Percentiles rank a stretch among this genome's conserved stretches.
Evolutionary conservation across 352 stramenopile genomes (phyloP).

Genomic region (Pythium rishiriense): DNA sequence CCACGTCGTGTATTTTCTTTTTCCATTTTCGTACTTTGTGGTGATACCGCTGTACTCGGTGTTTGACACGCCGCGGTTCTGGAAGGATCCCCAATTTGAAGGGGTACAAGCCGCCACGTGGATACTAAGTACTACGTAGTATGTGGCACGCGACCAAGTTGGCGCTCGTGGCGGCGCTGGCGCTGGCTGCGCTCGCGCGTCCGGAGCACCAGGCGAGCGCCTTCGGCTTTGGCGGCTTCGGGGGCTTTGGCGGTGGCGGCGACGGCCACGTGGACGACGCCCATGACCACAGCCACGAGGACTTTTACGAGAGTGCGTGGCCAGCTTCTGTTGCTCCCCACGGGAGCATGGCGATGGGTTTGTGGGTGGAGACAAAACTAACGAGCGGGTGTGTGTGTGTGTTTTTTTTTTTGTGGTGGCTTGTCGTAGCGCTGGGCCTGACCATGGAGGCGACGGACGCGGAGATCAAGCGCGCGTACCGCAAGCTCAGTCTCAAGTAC

Average conservation of each 20-base stretch:
- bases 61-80: constrained; percentile 6
- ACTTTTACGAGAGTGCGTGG: constrained; percentile 63
- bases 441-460: constrained; percentile 82
- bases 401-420: neutral
- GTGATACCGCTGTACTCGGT: neutral
- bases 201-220: constrained; percentile 25
- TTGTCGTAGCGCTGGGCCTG: constrained; percentile 55
- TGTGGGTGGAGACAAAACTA: neutral
- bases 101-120: constrained; percentile 6
- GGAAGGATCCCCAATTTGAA: constrained; percentile 10
- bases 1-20: neutral
- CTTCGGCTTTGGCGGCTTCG: constrained; percentile 54
- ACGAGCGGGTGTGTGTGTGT: neutral
- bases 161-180: constrained; percentile 31
- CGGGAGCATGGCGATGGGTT: no score
- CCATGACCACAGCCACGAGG: constrained; percentile 57
- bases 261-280: constrained; percentile 51
- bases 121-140: neutral
- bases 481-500: constrained; percentile 95
- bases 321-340: no score
- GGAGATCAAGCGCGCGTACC: constrained; percentile 95
- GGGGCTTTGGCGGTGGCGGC: constrained; percentile 35
- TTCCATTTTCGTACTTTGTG: constrained; percentile 11
- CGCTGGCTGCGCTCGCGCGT: constrained; percentile 26
- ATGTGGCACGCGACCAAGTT: constrained; percentile 28